phyloP scores from a whole-genome alignment of 2,329 filamentous ascomycete genomes.

The Beauveria brongniartii region DNA sequence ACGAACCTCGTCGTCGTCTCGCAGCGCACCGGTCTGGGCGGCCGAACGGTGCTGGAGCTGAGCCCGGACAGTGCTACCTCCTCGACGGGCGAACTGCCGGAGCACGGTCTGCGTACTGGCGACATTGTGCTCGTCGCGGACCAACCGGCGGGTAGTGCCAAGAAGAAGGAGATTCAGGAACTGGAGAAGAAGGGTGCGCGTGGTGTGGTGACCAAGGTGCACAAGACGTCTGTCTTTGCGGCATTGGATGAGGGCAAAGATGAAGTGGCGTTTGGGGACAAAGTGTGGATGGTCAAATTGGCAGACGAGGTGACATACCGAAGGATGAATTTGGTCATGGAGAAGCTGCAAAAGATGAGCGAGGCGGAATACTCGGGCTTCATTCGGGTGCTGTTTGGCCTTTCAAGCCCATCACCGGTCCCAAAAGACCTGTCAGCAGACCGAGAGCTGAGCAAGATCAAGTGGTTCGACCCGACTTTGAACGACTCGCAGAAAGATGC shows the following conservation, averaged over 20 bases:
- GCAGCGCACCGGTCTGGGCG: constrained; percentile 81
- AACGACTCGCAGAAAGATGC: constrained; percentile 62
- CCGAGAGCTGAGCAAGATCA: constrained; percentile 37
- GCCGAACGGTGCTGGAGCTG: constrained; percentile 83
- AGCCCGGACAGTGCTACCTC: constrained; percentile 61
- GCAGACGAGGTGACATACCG: constrained; percentile 61
- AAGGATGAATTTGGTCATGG: constrained; percentile 59
- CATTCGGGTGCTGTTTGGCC: constrained; percentile 54
- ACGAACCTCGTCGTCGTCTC: constrained; percentile 66
- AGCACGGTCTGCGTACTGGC: constrained; percentile 67
- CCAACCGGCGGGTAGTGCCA: constrained; percentile 63
- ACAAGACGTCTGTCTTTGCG: constrained; percentile 51
- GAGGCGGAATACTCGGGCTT: constrained; percentile 52
- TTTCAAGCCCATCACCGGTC: constrained; percentile 43
- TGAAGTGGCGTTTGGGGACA: constrained; percentile 33
- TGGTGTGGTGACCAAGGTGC: constrained; percentile 62
- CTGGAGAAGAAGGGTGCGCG: constrained; percentile 59
- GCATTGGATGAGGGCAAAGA: constrained; percentile 60
- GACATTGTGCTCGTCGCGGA: constrained; percentile 72
- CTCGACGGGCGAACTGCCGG: constrained; percentile 48
- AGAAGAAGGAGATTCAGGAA: constrained; percentile 64
- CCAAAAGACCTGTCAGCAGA: constrained; percentile 32
- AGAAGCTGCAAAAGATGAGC: constrained; percentile 47
- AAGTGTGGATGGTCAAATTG: constrained; percentile 59
- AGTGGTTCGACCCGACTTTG: constrained; percentile 54